phyloP scores from a whole-genome alignment of 2,329 filamentous ascomycete genomes.

The Alternaria atra region DNA sequence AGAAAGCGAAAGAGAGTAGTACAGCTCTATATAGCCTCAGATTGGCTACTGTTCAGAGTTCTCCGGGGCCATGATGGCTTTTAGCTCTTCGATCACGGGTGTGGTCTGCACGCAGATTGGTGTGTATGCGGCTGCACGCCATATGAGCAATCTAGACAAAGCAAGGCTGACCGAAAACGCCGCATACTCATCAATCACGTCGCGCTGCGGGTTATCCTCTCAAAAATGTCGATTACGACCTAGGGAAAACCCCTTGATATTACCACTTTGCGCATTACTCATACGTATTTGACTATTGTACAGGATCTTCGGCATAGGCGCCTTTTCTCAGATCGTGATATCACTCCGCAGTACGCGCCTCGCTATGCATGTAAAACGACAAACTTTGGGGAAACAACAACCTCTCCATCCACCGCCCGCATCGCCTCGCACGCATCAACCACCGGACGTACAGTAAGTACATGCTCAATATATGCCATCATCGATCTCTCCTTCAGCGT shows the following conservation, averaged over 20 bases:
- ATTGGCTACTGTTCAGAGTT: background rate
- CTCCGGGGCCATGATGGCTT: background rate
- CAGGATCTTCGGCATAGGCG: background rate
- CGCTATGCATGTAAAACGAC: slow-evolving; percentile 22
- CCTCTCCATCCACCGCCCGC: background rate
- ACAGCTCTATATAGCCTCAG: background rate
- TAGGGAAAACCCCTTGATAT: background rate
- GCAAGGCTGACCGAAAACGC: background rate
- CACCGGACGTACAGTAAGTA: background rate
- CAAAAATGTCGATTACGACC: background rate
- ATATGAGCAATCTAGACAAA: background rate
- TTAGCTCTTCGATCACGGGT: background rate
- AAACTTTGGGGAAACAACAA: background rate
- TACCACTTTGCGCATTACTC: background rate
- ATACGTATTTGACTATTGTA: background rate
- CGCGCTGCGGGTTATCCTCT: background rate
- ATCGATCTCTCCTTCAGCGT: slow-evolving; percentile 37
- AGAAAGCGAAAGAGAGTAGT: background rate
- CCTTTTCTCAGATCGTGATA: background rate
- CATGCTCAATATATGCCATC: slow-evolving; percentile 21
- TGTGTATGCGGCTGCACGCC: background rate
- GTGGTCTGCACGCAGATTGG: background rate
- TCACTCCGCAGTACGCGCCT: slow-evolving; percentile 12
- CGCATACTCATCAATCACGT: background rate
- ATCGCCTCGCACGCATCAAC: background rate